Base-by-base conservation (phyloP, 2,329 filamentous ascomycete genomes). In the Xylaria sp. region DNA sequence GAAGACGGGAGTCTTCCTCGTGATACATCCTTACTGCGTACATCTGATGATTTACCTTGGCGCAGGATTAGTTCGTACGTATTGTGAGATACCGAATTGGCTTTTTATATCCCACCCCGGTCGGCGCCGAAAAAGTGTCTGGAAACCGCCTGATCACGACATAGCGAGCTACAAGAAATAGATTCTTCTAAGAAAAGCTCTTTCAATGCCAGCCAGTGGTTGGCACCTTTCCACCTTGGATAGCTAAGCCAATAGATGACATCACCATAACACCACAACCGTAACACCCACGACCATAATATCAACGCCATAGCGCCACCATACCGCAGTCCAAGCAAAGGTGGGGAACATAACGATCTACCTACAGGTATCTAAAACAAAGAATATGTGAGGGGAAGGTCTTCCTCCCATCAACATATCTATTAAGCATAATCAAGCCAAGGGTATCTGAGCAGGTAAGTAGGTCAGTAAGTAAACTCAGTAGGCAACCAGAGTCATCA, bases 271-370 rank as follows among this genome's bases (percentile, higher is more conserved):
- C 31, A 22, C 50, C n/a, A 38, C 15, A 6, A 54, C 3, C 31
- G 31, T 13, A 33, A 33, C 49, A 36, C 29, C 47, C 45, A 29
- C 25, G 3, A 49, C 29, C 15, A 31, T 29, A 51, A 50, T n/a
- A 31, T n/a, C 45, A n/a, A 25, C 22, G 3, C 25, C 45, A 29
- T 29, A 50, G 22, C 45, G 7, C 45, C 44, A 45, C 44, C 51
- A 55, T 55, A 55, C 42, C 53, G 36, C 51, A 55, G 33, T 17
- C 27, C 10, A 20, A 20, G 2, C 3, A 25, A 20, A 55, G 25
- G 53, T n/a, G 53, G 53, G 53, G 53, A 5, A n/a, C 36, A 55
- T 55, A 55, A 55, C 53, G 13, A 6, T 15, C 36, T 27, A 5
- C 15, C 6, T n/a, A n/a, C n/a, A n/a, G n/a, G n/a, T n/a, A n/a